A percentile compares a stretch with the other conserved stretches of the same genome.
These are phyloP conservation scores for Populus euphratica DNA, from an alignment of 345 rosid genomes.

Conservation along the genomic window DNA sequence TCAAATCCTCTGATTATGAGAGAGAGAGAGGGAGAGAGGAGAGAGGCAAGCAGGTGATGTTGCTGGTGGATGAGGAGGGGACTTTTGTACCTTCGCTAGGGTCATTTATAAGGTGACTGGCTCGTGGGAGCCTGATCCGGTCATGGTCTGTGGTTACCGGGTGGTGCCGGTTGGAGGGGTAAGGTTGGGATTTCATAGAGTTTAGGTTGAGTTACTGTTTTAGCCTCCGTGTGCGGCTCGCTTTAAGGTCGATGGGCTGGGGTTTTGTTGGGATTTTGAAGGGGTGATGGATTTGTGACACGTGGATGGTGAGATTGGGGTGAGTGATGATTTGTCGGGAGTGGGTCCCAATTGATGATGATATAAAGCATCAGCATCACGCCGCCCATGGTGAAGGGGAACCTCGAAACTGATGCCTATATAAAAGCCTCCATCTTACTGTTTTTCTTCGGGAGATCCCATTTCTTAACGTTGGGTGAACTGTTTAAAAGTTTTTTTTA, in stretches of 20 bases:
- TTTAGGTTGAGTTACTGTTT: neutral
- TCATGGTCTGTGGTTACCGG: neutral
- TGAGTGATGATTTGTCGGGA: neutral
- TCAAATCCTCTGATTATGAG: neutral
- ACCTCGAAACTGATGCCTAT: too few relatives aligned
- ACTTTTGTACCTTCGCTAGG: neutral
- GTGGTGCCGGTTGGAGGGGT: slow-evolving; percentile 13
- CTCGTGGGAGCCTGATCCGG: neutral
- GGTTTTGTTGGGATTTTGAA: neutral
- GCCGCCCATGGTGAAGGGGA: too few relatives aligned
- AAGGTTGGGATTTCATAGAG: neutral
- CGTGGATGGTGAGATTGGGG: neutral
- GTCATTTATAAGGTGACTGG: slow-evolving; percentile 10
- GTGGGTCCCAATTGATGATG: neutral
- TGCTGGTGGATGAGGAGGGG: neutral
- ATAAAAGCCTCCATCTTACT: too few relatives aligned
- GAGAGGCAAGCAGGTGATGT: neutral
- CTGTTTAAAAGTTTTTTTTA: too few relatives aligned
- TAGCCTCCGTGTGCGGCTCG: neutral
- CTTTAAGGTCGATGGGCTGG: neutral
- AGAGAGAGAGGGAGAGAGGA: neutral
- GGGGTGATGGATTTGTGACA: neutral
- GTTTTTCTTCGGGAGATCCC: too few relatives aligned
- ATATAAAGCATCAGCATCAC: too few relatives aligned
- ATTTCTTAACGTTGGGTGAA: too few relatives aligned